Percentiles rank a stretch among this genome's conserved stretches.
Evolutionary conservation across 2,329 filamentous ascomycete genomes (phyloP).

Genomic region (Fusarium nanum): DNA sequence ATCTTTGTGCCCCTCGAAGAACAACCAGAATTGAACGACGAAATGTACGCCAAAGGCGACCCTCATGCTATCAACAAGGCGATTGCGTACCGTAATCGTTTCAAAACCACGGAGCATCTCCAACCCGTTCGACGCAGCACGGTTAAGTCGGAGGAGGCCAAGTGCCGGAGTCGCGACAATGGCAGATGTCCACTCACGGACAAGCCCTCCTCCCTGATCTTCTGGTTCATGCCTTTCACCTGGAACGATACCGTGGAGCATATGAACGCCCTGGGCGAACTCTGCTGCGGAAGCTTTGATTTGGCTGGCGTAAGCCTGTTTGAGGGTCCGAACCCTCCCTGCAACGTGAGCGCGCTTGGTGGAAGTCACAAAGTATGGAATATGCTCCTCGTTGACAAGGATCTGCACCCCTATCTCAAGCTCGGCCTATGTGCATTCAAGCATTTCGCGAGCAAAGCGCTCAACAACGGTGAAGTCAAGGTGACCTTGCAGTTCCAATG

Average conservation of each 20-base stretch:
- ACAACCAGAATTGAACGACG: no score
- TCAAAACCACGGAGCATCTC: rapidly evolving
- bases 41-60: no score
- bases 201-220: background rate
- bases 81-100: no score
- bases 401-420: rapidly evolving
- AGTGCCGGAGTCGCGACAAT: background rate
- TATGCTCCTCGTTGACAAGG: background rate
- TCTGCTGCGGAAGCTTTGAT: rapidly evolving
- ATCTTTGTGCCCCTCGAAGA: background rate
- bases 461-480: no score
- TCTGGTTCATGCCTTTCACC: background rate
- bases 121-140: rapidly evolving
- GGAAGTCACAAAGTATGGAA: background rate
- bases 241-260: background rate
- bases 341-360: rapidly evolving
- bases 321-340: rapidly evolving
- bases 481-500: no score
- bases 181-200: background rate
- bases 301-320: rapidly evolving
- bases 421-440: background rate
- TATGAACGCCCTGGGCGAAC: background rate
- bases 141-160: background rate
- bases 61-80: no score
- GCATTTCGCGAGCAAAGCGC: no score